These are phyloP conservation scores for Rutstroemia sp. DNA, from an alignment of 2,329 filamentous ascomycete genomes.

Conservation along the genomic window DNA sequence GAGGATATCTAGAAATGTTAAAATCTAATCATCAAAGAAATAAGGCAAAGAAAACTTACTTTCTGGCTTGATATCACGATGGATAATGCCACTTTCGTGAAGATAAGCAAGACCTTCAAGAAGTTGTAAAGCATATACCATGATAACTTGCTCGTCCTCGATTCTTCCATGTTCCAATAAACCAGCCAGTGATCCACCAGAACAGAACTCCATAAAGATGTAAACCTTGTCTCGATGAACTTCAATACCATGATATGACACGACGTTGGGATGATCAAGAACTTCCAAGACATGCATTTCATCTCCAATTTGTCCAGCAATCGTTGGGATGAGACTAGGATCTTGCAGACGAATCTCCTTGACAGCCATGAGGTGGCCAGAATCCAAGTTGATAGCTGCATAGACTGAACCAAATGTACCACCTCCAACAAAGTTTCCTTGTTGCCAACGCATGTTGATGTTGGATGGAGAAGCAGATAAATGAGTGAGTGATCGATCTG, in stretches of 20 bases:
- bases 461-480: slow-evolving; percentile 92
- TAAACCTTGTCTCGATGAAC: slow-evolving; percentile 99
- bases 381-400: slow-evolving; percentile 93
- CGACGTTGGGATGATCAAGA: slow-evolving; percentile 93
- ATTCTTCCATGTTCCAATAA: slow-evolving; percentile 93
- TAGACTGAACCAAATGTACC: slow-evolving; percentile 98
- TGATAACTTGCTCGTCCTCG: slow-evolving; percentile 94
- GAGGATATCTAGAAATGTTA: slow-evolving; percentile 62
- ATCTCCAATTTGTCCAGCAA: slow-evolving; percentile 88
- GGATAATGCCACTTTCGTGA: slow-evolving; percentile 84
- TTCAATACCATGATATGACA: slow-evolving; percentile 96
- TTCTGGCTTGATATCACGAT: slow-evolving; percentile 97
- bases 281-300: slow-evolving; percentile 97
- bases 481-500: slow-evolving; percentile 88
- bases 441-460: slow-evolving; percentile 93
- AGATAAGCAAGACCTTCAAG: slow-evolving; percentile 91
- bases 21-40: slow-evolving; percentile 10
- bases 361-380: slow-evolving; percentile 93
- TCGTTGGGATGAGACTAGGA: slow-evolving; percentile 88
- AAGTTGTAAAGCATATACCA: slow-evolving; percentile 92
- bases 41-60: slow-evolving; percentile 50
- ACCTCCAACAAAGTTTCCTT: slow-evolving; percentile 95
- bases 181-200: slow-evolving; percentile 82
- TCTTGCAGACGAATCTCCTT: slow-evolving; percentile 98
- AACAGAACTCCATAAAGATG: slow-evolving; percentile 99